Percentiles rank a stretch among this genome's conserved stretches.
phyloP scores from a whole-genome alignment of 805 yeast genomes.

The Starmerella ratchasimensis region DNA sequence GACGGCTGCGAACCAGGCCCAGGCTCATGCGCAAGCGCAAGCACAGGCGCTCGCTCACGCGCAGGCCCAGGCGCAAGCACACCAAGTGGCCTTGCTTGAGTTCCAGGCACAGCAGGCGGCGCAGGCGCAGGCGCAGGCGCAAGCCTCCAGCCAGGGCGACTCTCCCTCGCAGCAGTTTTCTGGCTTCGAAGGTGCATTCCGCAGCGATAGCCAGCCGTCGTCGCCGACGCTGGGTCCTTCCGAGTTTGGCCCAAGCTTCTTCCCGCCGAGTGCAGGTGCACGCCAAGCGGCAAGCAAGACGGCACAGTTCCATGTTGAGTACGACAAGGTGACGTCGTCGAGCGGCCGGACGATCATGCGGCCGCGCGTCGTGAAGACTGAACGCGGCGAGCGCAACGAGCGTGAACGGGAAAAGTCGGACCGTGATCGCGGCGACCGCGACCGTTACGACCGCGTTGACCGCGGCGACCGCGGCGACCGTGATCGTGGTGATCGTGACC shows the following conservation, averaged over 20 bases:
- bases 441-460: too few species aligned
- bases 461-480: too few species aligned
- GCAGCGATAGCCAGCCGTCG: conserved; percentile 10
- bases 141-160: conserved; percentile 1
- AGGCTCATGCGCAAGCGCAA: conserved; percentile 3
- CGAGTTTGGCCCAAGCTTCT: background rate
- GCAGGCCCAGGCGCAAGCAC: background rate
- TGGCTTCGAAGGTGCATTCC: conserved; percentile 16
- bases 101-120: background rate
- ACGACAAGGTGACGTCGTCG: conserved; percentile 14
- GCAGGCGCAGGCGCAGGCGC: background rate
- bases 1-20: conserved; percentile 6
- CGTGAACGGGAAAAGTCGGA: background rate
- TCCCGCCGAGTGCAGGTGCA: background rate
- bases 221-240: conserved; percentile 4
- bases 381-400: background rate
- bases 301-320: conserved; percentile 14
- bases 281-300: conserved; percentile 3
- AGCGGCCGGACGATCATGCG: conserved; percentile 13
- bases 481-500: too few species aligned
- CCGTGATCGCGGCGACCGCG: background rate
- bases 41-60: conserved; percentile 1
- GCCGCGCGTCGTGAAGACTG: conserved; percentile 13
- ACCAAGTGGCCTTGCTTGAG: background rate
- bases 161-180: conserved; percentile 10